Evolutionary conservation across 2,329 filamentous ascomycete species (phyloP).

Genomic region (Colletotrichum shisoi): DNA sequence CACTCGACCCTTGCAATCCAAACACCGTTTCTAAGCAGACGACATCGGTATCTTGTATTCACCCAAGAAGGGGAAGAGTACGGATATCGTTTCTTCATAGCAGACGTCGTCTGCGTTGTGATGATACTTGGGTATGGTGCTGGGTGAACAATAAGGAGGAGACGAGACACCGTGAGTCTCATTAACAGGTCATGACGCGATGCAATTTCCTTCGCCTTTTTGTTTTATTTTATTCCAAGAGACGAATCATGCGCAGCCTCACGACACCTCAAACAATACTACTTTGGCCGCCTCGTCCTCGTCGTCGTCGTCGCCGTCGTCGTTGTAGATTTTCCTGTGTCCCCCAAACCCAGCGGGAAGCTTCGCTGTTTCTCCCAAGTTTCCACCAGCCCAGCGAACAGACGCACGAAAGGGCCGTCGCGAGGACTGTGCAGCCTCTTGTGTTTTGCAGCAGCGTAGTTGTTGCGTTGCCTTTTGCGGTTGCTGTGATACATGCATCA

Average conservation of each 20-base stretch:
- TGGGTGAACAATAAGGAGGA: too few species aligned
- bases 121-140: too few species aligned
- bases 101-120: too few species aligned
- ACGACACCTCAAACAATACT: background rate
- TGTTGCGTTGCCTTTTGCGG: background rate
- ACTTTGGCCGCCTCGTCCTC: conserved; percentile 3
- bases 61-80: background rate
- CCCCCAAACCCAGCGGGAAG: background rate
- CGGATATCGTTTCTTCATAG: too few species aligned
- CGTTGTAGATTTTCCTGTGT: background rate
- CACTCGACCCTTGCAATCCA: conserved; percentile 31
- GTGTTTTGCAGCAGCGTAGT: conserved; percentile 4
- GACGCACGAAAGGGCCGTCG: conserved; percentile 1
- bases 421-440: conserved; percentile 14
- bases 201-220: background rate
- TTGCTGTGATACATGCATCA: background rate
- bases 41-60: conserved; percentile 5
- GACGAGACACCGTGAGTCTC: background rate
- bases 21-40: conserved; percentile 14
- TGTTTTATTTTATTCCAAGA: too few species aligned
- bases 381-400: conserved; percentile 14
- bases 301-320: conserved; percentile 8
- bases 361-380: conserved; percentile 15
- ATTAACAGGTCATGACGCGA: background rate
- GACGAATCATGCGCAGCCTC: conserved; percentile 2